Conservation (phyloP, 257 asterid species). For the Solanum acaule region DNA sequence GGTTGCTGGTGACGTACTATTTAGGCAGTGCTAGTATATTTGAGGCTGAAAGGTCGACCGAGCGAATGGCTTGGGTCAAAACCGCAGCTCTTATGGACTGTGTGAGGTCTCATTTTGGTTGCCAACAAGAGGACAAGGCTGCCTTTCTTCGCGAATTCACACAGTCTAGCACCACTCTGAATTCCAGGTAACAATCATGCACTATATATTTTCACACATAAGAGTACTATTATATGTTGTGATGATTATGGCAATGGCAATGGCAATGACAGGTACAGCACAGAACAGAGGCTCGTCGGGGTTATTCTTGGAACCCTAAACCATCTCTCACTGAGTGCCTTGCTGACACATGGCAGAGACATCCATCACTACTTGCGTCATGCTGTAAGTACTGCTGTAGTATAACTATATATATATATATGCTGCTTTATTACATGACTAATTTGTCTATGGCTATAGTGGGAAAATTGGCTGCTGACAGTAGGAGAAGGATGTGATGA, state of each 20-base stretch:
- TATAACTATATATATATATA: no score
- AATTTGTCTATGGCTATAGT: constrained; percentile 19
- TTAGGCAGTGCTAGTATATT: constrained; percentile 47
- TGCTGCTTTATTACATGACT: no score
- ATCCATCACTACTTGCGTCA: constrained; percentile 32
- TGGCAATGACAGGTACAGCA: constrained; percentile 27
- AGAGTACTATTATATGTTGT: no score
- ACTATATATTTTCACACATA: no score
- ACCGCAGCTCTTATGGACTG: constrained; percentile 46
- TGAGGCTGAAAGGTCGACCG: constrained; percentile 51
- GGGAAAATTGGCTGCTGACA: constrained; percentile 59
- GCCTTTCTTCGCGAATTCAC: constrained; percentile 35
- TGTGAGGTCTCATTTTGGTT: constrained; percentile 15
- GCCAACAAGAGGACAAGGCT: constrained; percentile 13
- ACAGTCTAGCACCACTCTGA: constrained; percentile 7
- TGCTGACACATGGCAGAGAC: constrained; percentile 50
- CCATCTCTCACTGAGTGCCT: constrained; percentile 53
- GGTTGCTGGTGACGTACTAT: constrained; percentile 27
- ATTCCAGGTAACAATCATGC: not conserved
- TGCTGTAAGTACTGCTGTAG: constrained; percentile 24
- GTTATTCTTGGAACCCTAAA: constrained; percentile 38
- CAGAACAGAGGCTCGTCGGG: constrained; percentile 21
- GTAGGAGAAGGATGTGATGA: constrained; percentile 12
- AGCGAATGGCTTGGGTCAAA: constrained; percentile 74
- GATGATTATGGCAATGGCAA: not conserved